Conservation (phyloP, 2,329 filamentous ascomycete species). For the Emmonsia crescens region DNA sequence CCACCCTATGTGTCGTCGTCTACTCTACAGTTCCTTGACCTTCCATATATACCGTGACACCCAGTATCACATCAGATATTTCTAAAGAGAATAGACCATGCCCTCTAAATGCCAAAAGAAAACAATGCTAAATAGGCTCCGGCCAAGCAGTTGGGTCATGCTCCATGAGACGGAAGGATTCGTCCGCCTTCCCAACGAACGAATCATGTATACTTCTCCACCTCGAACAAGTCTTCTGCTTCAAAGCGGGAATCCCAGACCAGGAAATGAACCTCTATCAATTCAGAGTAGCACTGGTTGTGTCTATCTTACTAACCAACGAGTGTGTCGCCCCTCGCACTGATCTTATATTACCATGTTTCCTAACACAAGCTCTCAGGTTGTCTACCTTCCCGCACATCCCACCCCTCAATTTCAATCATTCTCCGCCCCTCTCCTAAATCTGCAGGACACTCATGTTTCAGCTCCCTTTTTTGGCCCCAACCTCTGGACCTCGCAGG, state of each 20-base stretch:
- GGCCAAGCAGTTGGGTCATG: constrained; percentile 71
- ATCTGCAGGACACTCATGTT: constrained; percentile 75
- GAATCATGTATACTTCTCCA: constrained; percentile 67
- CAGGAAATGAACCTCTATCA: constrained; percentile 53
- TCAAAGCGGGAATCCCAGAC: constrained; percentile 56
- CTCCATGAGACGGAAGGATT: constrained; percentile 62
- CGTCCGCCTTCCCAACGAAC: constrained; percentile 75
- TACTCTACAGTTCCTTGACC: neutral
- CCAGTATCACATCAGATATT: neutral
- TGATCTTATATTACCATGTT: constrained; percentile 14
- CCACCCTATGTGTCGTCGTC: neutral
- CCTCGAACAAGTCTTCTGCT: constrained; percentile 67
- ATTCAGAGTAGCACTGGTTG: constrained; percentile 64
- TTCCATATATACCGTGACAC: neutral
- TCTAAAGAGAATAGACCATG: constrained; percentile 1
- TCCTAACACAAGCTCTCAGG: constrained; percentile 35
- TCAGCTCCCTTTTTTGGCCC: constrained; percentile 85
- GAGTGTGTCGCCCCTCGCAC: constrained; percentile 45
- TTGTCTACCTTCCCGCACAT: constrained; percentile 74
- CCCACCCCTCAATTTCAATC: constrained; percentile 63
- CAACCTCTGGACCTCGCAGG: constrained; percentile 74
- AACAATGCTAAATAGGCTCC: constrained; percentile 13
- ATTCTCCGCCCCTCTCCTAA: constrained; percentile 79
- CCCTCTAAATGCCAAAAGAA: constrained; percentile 8
- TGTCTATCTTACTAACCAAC: constrained; percentile 73